phyloP scores from a whole-genome alignment of 257 asterid species.

The Solanum pennellii region DNA sequence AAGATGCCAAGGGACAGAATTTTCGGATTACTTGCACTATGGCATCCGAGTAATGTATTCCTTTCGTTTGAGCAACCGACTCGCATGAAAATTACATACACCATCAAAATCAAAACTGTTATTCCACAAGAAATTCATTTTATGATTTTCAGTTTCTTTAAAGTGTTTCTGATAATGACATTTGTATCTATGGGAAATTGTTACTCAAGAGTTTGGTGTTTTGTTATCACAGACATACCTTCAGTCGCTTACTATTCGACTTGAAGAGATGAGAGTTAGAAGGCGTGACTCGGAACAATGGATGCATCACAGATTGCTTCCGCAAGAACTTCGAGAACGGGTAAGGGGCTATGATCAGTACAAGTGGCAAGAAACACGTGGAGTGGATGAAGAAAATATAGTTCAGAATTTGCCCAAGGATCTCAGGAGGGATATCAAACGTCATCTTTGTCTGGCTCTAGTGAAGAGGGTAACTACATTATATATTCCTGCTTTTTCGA shows the following conservation, averaged over 20 bases:
- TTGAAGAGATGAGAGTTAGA: conserved; percentile 91
- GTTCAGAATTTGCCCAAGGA: conserved; percentile 84
- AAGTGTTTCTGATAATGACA: neutral
- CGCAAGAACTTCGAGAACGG: conserved; percentile 71
- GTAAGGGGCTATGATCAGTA: conserved; percentile 88
- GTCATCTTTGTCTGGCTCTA: conserved; percentile 84
- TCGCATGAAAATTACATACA: neutral
- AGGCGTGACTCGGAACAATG: conserved; percentile 94
- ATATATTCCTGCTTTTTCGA: neutral
- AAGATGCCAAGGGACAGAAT: neutral
- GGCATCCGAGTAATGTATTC: neutral
- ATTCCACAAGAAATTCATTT: neutral
- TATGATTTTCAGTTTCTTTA: neutral
- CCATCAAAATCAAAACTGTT: neutral
- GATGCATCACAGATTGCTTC: conserved; percentile 97
- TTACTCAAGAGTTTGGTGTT: neutral
- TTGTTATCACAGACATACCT: conserved; percentile 66
- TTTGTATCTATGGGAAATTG: neutral
- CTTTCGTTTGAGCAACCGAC: neutral
- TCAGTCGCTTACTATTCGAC: conserved; percentile 78
- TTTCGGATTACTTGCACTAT: neutral
- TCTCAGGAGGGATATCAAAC: conserved; percentile 79
- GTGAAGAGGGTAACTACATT: conserved; percentile 57
- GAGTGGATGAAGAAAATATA: conserved; percentile 84
- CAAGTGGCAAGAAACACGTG: conserved; percentile 90